Base-by-base conservation (phyloP, 2,329 filamentous ascomycete genomes). In the Pseudopithomyces maydicus region DNA sequence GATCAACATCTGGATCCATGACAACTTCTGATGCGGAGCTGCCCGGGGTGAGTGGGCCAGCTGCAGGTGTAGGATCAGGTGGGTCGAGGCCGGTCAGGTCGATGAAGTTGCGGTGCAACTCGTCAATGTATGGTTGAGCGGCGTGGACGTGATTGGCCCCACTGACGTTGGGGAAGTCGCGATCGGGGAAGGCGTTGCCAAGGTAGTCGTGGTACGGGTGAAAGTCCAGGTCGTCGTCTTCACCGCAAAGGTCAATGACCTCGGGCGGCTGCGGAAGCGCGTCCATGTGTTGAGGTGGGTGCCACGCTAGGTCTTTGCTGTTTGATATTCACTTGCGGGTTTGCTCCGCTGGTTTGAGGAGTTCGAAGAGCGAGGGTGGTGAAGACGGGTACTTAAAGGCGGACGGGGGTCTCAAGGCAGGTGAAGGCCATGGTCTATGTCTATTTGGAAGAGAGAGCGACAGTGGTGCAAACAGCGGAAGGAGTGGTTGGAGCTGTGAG, bases 201-300 rank as follows among this genome's bases (percentile, higher is more conserved):
- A 36, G 33, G 19, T 35, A 33, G 26, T 22, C 7, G 26, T 35
- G 47, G 48, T 33, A 20, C 29, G 22, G 36, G 51, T 32, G 39
- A 41, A 10, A 8, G 22, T 2, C 19, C 29, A 39, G 39, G 58
- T 53, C 17, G 62, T 64, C 50, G 20, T 68, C 68, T 46, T 62
- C 61, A 44, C 71, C 69, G 6, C 54, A 39, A 11, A 73, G 47
- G n/a, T 71, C 58, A 17, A 73, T 55, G 2, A 69, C 43, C 39
- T 69, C 53, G 48, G 5, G 43, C 17, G 26, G 22, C 12, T 46
- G 10, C 20, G 4, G 32, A n/a, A 6, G 12, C 6, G 14, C 29
- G 6, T 32, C 35, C 51, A 46, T 47, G 12, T 6, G 6, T 23
- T 15, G 38, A 6, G 29, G 6, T 53, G 39, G 19, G 6, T 53